phyloP scores from a whole-genome alignment of 2,329 filamentous ascomycete genomes.

The Harringtonia aguacate region DNA sequence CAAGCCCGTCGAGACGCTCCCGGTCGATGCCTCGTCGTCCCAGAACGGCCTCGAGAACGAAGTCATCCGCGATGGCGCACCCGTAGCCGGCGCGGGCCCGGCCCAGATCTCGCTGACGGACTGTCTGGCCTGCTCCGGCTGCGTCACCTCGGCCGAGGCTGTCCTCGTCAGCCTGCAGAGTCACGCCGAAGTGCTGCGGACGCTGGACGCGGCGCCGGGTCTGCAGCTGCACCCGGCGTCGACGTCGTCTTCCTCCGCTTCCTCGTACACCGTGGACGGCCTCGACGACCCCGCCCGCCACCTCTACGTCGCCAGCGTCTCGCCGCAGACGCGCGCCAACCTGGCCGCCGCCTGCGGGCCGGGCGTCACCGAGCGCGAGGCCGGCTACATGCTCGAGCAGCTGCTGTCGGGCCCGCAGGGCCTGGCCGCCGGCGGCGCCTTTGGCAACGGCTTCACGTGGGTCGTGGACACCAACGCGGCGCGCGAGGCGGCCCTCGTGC shows the following conservation, averaged over 20 bases:
- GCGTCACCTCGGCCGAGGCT: slow-evolving; percentile 93
- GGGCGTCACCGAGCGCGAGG: slow-evolving; percentile 59
- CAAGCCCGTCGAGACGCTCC: slow-evolving; percentile 90
- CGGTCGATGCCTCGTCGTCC: slow-evolving; percentile 30
- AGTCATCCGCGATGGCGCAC: slow-evolving; percentile 85
- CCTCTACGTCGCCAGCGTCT: slow-evolving; percentile 85
- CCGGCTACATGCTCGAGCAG: slow-evolving; percentile 72
- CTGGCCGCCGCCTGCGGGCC: slow-evolving; percentile 73
- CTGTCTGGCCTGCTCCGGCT: slow-evolving; percentile 93
- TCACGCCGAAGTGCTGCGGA: slow-evolving; percentile 78
- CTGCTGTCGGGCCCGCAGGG: too few relatives aligned
- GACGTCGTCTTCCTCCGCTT: neutral
- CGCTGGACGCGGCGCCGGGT: slow-evolving; percentile 58
- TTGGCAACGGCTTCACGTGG: slow-evolving; percentile 75
- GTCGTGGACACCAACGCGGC: slow-evolving; percentile 82
- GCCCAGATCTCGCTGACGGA: slow-evolving; percentile 94
- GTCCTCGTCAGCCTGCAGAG: slow-evolving; percentile 93
- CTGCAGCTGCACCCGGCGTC: slow-evolving; percentile 20
- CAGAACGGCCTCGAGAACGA: slow-evolving; percentile 68
- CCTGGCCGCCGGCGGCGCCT: slow-evolving; percentile 60
- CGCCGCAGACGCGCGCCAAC: slow-evolving; percentile 81
- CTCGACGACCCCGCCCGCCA: slow-evolving; percentile 51
- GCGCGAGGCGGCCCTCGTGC: slow-evolving; percentile 71
- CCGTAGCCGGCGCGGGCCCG: slow-evolving; percentile 44
- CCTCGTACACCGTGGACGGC: slow-evolving; percentile 31